These are phyloP conservation scores for Eremochloa ophiuroides DNA, from an alignment of 176 grass and related monocot genomes.

Conservation along the genomic window DNA sequence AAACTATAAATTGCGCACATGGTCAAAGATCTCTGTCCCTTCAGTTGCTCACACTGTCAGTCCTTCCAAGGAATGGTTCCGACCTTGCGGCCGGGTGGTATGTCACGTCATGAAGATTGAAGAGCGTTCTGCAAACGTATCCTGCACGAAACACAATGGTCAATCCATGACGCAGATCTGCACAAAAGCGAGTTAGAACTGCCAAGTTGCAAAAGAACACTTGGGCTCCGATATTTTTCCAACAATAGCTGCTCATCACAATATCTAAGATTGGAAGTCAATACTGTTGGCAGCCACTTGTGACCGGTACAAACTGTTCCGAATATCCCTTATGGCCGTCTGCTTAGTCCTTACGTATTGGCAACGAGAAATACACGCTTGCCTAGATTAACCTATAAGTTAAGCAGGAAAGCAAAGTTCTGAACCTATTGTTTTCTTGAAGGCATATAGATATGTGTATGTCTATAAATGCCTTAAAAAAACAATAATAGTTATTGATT, in stretches of 20 bases:
- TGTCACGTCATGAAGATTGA: background rate
- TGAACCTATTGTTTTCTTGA: too few species aligned
- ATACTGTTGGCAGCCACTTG: conserved; percentile 18
- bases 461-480: too few species aligned
- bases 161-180: conserved; percentile 14
- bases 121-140: background rate
- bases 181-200: conserved; percentile 31
- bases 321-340: background rate
- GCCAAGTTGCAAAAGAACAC: background rate
- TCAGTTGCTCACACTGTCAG: background rate
- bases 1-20: background rate
- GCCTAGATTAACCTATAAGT: background rate
- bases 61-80: background rate
- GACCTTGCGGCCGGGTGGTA: background rate
- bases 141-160: conserved; percentile 10
- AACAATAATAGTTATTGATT: background rate
- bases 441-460: too few species aligned
- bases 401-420: background rate
- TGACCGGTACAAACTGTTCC: conserved; percentile 23
- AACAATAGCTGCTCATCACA: background rate
- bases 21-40: background rate
- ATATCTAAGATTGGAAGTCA: background rate
- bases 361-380: background rate
- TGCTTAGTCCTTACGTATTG: background rate
- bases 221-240: background rate